A percentile compares a stretch with the other conserved stretches of the same genome.
phyloP scores from a whole-genome alignment of 169 alveolate genomes.

The Cryptosporidium sp. region DNA sequence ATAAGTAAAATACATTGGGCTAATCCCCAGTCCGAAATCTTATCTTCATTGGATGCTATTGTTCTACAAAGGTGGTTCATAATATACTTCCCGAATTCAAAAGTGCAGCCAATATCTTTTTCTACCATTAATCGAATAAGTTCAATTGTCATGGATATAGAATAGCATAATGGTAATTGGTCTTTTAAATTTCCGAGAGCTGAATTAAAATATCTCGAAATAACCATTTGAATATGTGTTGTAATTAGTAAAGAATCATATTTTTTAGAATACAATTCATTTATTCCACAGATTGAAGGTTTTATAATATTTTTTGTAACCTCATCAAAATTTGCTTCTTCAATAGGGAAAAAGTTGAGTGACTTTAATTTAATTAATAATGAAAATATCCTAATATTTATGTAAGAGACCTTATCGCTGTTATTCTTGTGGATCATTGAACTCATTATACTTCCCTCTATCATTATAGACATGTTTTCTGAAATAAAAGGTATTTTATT shows the following conservation, averaged over 20 bases:
- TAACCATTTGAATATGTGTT: conserved; percentile 48
- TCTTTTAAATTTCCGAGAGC: neutral
- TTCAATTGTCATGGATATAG: conserved; percentile 32
- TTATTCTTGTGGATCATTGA: neutral
- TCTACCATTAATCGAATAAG: conserved; percentile 13
- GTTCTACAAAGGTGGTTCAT: conserved; percentile 61
- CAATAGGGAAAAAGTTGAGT: neutral
- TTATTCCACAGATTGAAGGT: conserved; percentile 27
- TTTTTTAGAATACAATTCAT: conserved; percentile 19
- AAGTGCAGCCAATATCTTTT: neutral
- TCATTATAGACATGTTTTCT: neutral
- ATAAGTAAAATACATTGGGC: conserved; percentile 7
- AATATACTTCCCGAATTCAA: conserved; percentile 56
- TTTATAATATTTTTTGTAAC: neutral
- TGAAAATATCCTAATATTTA: neutral
- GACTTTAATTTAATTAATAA: neutral
- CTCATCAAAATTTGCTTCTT: neutral
- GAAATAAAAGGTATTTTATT: conserved; percentile 12
- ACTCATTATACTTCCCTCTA: neutral
- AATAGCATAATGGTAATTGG: neutral
- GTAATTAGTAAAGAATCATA: neutral
- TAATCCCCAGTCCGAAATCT: conserved; percentile 48
- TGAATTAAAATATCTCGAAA: conserved; percentile 19
- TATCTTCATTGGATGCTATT: neutral
- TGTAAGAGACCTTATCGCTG: conserved; percentile 2